Evolutionary conservation across 495 filamentous ascomycete species (phyloP).

Genomic region (Podospora australis): DNA sequence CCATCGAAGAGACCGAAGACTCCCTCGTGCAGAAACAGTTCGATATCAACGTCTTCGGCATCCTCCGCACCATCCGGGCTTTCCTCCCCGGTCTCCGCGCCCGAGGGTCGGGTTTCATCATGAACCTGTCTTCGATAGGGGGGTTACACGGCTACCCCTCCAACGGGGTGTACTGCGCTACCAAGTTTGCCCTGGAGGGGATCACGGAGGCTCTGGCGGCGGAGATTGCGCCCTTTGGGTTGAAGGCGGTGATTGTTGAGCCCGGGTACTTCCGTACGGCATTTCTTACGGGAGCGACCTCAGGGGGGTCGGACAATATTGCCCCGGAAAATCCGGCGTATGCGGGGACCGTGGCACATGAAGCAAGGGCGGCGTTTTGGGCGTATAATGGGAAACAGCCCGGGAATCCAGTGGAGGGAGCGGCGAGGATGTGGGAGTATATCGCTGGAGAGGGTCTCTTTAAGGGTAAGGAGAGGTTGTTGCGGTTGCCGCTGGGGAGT

Average conservation of each 20-base stretch:
- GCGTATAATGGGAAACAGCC: constrained; percentile 23
- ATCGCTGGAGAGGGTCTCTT: too few species aligned
- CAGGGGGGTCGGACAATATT: not conserved
- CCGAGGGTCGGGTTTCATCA: constrained; percentile 36
- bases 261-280: constrained; percentile 15
- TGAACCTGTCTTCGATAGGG: constrained; percentile 46
- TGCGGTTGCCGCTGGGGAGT: too few species aligned
- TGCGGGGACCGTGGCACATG: constrained; percentile 13
- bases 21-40: constrained; percentile 19
- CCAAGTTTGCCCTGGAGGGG: constrained; percentile 37
- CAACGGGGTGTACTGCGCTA: constrained; percentile 35
- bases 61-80: constrained; percentile 38
- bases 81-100: constrained; percentile 43
- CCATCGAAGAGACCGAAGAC: constrained; percentile 36
- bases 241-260: constrained; percentile 35
- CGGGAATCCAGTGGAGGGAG: constrained; percentile 27
- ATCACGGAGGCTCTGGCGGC: constrained; percentile 29
- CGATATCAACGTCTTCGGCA: constrained; percentile 42
- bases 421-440: too few species aligned
- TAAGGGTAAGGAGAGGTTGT: too few species aligned
- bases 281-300: constrained; percentile 11
- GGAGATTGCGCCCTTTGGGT: constrained; percentile 36
- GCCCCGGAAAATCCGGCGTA: constrained; percentile 18
- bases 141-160: constrained; percentile 40
- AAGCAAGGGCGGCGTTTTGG: constrained; percentile 6